Base-by-base conservation (phyloP, 768 basidiomycete species). In the Lactarius quietus region DNA sequence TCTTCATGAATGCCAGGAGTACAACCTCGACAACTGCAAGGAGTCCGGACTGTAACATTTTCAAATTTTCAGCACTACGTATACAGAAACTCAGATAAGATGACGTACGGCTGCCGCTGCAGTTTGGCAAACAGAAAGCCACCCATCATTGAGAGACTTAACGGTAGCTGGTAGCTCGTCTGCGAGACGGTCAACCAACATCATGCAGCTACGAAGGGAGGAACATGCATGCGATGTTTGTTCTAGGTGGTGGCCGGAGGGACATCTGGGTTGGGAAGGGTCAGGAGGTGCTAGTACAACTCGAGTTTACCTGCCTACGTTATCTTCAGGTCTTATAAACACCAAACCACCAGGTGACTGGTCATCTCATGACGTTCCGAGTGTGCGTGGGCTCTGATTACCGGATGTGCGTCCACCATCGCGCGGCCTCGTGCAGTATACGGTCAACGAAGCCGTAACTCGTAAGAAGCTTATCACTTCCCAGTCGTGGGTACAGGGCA, bases 21-120 rank as follows among this genome's bases (percentile, higher is more conserved):
- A 63, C 39, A 20, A 52, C 56, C 20, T 62, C 66, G 10, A 67
- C 62, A 17, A 55, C 54, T 14, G 66, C 61, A 26, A 67, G 43
- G 35, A 67, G 56, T 10, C 61, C 66, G 17, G 66, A 58, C 66
- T 67, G 39, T 14, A 3, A 20, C 26, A 15, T 8, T 8, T 4
- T 39, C 23, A 18, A 23, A 61, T 7, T 41, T 23, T 10, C 26
- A 31, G 26, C 6, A 18, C 23, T 15, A 31, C 8, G n/a, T 38
- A n/a, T 18, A 61, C 18, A 14, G 33, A 39, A 9, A n/a, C n/a
- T 31, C 48, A 15, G 14, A 51, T 51, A 23, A n/a, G n/a, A n/a
- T n/a, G n/a, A 54, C 60, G 23, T 41, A 61, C 60, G n/a, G 38
- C 60, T 8, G 60, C 26, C 2, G 60, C 52, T 3, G 48, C 48